phyloP scores from a whole-genome alignment of 306 rosid genomes.

The Begonia peltatifolia region DNA sequence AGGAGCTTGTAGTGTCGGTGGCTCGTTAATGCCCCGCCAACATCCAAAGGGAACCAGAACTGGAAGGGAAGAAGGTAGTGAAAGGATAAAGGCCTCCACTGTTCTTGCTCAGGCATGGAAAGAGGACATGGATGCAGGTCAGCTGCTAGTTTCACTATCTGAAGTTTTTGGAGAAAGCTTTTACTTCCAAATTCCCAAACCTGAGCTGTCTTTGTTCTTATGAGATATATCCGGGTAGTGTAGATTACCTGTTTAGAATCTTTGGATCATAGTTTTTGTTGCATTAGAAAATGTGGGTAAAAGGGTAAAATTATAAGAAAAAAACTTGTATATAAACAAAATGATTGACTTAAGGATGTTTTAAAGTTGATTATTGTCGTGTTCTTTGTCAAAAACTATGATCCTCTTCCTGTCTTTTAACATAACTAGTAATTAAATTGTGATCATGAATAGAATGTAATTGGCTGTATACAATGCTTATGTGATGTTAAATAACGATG shows the following conservation, averaged over 20 bases:
- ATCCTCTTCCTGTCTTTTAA: no score
- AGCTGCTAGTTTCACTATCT: constrained; percentile 35
- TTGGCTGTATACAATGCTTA: no score
- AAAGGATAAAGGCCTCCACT: constrained; percentile 26
- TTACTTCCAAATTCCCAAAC: constrained; percentile 45
- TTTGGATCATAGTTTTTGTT: no score
- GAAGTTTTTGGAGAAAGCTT: constrained; percentile 63
- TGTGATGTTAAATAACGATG: no score
- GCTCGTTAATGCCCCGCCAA: constrained; percentile 27
- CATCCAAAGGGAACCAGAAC: constrained; percentile 23
- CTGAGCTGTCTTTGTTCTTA: constrained; percentile 48
- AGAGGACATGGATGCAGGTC: constrained; percentile 67
- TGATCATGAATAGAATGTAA: no score
- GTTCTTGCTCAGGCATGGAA: constrained; percentile 79
- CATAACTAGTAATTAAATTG: no score
- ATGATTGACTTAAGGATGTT: no score
- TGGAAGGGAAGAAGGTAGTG: constrained; percentile 37
- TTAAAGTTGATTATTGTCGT: no score
- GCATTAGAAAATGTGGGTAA: no score
- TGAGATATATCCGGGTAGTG: constrained; percentile 9
- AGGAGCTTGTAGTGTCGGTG: constrained; percentile 23
- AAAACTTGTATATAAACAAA: no score
- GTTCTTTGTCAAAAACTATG: no score
- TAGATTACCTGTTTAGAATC: not conserved
- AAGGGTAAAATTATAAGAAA: no score